Percentiles rank a stretch among this genome's conserved stretches.
Conservation (phyloP, 352 stramenopile species). For the Phytophthora agathidicida region DNA sequence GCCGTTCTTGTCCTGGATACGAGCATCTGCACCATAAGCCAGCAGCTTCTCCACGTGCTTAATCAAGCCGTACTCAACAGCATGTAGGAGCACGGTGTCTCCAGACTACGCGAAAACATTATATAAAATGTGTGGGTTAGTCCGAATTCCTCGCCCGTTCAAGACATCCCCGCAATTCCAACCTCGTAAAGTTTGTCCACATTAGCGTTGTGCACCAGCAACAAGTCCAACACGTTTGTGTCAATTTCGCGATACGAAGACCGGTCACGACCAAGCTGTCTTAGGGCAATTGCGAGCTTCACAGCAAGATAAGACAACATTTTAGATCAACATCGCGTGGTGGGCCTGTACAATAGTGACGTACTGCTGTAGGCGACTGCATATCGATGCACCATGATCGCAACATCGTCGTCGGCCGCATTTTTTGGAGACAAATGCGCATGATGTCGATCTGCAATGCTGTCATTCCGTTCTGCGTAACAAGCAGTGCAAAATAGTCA, state of each 20-base stretch:
- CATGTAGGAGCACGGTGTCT: slow-evolving; percentile 39
- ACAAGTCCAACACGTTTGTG: slow-evolving; percentile 39
- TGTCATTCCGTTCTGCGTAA: slow-evolving; percentile 31
- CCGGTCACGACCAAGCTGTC: slow-evolving; percentile 31
- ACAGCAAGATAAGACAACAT: not conserved
- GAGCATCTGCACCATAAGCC: slow-evolving; percentile 29
- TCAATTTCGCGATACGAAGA: slow-evolving; percentile 44
- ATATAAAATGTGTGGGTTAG: no score
- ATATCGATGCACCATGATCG: slow-evolving; percentile 41
- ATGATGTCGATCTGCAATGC: slow-evolving; percentile 47
- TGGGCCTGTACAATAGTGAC: not conserved
- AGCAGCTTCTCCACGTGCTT: slow-evolving; percentile 49
- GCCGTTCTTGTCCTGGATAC: slow-evolving; percentile 24
- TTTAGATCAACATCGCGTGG: not conserved
- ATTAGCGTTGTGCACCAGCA: slow-evolving; percentile 32
- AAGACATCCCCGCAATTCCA: no score
- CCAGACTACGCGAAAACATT: slow-evolving; percentile 14
- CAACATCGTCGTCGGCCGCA: slow-evolving; percentile 40
- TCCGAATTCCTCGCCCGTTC: no score
- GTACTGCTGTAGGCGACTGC: slow-evolving; percentile 37
- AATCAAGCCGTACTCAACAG: slow-evolving; percentile 43
- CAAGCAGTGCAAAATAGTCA: no score
- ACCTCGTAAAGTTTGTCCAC: slow-evolving; percentile 36
- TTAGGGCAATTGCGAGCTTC: slow-evolving; percentile 27
- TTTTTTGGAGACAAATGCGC: slow-evolving; percentile 46